phyloP scores from a whole-genome alignment of 805 yeast genomes.

The Suhomyces emberorum region DNA sequence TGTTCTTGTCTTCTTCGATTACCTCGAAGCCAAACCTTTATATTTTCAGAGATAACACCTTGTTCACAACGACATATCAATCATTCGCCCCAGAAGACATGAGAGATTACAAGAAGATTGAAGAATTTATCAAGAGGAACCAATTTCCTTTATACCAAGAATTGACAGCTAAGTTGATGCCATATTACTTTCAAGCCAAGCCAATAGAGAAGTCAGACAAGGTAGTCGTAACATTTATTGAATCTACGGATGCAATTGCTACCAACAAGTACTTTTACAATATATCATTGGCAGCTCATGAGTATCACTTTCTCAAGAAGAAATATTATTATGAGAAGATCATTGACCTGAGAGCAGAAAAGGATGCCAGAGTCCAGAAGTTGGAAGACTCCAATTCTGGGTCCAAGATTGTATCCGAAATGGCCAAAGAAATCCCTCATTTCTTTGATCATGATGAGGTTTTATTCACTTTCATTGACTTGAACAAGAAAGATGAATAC shows the following conservation, averaged over 20 bases:
- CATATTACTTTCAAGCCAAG: constrained; percentile 32
- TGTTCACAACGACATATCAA: constrained; percentile 51
- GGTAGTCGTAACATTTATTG: constrained; percentile 49
- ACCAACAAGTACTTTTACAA: constrained; percentile 34
- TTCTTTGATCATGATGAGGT: constrained; percentile 43
- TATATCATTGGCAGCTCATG: constrained; percentile 46
- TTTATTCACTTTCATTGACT: constrained; percentile 50
- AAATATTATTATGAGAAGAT: constrained; percentile 37
- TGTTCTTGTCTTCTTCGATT: constrained; percentile 49
- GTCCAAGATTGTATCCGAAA: constrained; percentile 41
- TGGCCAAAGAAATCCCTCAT: constrained; percentile 50
- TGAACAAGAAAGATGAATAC: constrained; percentile 32
- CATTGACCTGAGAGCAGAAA: constrained; percentile 26
- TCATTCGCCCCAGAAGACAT: constrained; percentile 63
- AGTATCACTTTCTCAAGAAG: constrained; percentile 44
- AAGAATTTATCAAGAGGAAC: constrained; percentile 48
- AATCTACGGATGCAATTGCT: constrained; percentile 32
- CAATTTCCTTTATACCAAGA: constrained; percentile 53
- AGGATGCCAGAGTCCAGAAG: constrained; percentile 40
- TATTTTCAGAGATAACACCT: constrained; percentile 55
- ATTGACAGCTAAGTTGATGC: constrained; percentile 39
- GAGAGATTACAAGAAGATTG: constrained; percentile 46
- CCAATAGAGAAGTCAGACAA: constrained; percentile 32
- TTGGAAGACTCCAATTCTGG: constrained; percentile 45
- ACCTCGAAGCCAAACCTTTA: constrained; percentile 62